Evolutionary conservation across 192 early-diverging fungal genomes (phyloP).

Genomic region (Backusella tuberculispora): DNA sequence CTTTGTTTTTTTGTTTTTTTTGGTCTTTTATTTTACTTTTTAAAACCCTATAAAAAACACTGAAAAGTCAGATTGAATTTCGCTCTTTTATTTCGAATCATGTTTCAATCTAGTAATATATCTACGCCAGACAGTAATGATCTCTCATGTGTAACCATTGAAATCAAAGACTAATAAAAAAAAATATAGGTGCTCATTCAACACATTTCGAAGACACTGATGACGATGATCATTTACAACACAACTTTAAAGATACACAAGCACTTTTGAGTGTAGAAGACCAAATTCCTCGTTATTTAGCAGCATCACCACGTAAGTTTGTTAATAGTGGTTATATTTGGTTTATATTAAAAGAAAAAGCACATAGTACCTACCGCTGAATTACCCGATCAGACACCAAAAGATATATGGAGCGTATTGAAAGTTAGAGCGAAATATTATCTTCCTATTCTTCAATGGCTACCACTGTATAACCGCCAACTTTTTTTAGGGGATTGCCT

Average conservation of each 20-base stretch:
- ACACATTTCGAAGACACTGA: constrained; percentile 17
- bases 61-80: neutral
- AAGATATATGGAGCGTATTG: constrained; percentile 42
- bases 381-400: constrained; percentile 22
- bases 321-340: neutral
- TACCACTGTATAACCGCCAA: constrained; percentile 72
- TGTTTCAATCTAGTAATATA: neutral
- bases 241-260: neutral
- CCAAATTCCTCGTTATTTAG: constrained; percentile 26
- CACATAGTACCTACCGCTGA: constrained; percentile 13
- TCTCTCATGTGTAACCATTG: neutral
- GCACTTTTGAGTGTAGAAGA: constrained; percentile 11
- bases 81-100: neutral
- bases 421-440: constrained; percentile 83
- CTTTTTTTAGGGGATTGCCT: constrained; percentile 75
- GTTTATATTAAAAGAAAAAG: neutral
- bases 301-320: constrained; percentile 33
- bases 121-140: neutral
- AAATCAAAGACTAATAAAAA: neutral
- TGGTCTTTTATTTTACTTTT: neutral
- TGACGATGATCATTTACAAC: constrained; percentile 25
- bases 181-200: constrained; percentile 5
- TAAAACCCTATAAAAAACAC: neutral
- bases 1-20: neutral
- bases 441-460: constrained; percentile 92